Evolutionary conservation across 805 yeast species (phyloP), one percentile per base, ranked within the genome.

Genomic region (Candida ortonii): DNA sequence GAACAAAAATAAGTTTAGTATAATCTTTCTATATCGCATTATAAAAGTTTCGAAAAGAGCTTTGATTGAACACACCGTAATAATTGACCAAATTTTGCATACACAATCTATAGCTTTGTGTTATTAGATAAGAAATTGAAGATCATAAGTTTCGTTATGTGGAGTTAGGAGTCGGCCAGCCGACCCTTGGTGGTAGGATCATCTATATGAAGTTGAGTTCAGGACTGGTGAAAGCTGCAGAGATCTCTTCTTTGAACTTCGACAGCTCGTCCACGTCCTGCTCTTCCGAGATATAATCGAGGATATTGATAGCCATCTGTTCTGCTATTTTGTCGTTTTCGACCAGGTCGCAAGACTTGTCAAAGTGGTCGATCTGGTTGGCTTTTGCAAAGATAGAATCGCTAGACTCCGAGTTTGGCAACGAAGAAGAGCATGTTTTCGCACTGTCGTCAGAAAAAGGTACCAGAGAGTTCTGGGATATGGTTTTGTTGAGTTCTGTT

Each of bases 281-380:
- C 36, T 55, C 62, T 22, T 57, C 61, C 6, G 52, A 36, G 4
- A 58, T 55, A 18, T 49, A 39, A 25, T 55, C 55, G 3, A 58
- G 28, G n/a, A 58, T 58, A 30, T 54, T 53, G 11, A 57, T 24
- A 8, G 62, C 63, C 63, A 58, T 58, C 37, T 55, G 62, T 26
- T 58, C 62, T 12, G 63, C 63, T 26, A 58, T 37, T 26, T 46
- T 42, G 33, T 58, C 63, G 32, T 55, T 57, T 18, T 50, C 53
- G 11, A 27, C 36, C 16, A 33, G 30, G 38, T 53, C 57, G 6
- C 48, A 28, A 10, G 24, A 33, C 33, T 48, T 53, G 36, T 57
- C 60, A 12, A 52, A 47, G 40, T 58, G 61, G 36, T 58, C 62
- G 9, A 58, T 58, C 34, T 58, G 63, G 27, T 58, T 52, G 4